Base-by-base conservation (phyloP, 306 rosid genomes). In the Begonia masoniana region DNA sequence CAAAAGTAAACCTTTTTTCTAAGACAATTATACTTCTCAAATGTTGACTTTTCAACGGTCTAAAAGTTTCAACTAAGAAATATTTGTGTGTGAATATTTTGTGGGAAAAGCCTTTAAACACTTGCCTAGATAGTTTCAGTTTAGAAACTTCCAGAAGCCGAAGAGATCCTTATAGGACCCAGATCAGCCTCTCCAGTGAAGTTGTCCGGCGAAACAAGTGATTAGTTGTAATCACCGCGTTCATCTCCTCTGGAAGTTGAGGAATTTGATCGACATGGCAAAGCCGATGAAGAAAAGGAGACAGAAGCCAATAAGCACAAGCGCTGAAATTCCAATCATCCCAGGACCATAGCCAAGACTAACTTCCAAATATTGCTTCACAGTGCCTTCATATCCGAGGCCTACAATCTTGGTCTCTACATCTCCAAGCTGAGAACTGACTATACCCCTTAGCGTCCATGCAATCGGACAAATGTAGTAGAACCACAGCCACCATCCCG, bases 401-500 rank as follows among this genome's bases (percentile, higher is more conserved):
- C 79, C 97, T 7, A 59, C 67, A 21, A 85, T 64, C 47, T 0
- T 55, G 56, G 74, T 71, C 36, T 83, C 84, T 36, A 83, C 82
- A 46, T 91, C 95, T 24, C 97, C 97, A 10, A 91, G 87, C 76
- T 91, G 97, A 46, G 97, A 91, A 13, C 79, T 78, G 57, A 91
- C 63, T 26, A 91, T 69, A 9, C 97, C 97, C 45, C 82, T 73
- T 23, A 91, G 69, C 16, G 97, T 91, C 97, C 97, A 91, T 51
- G 94, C 69, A 71, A 91, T 71, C 1, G 96, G 97, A 65, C 79
- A 81, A 39, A 91, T 74, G 67, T 91, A 83, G 60, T 91, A 85
- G 75, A 83, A 83, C 97, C 97, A 91, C 43, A 85, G 54, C 97
- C 97, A 85, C 94, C 94, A 83, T 52, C 61, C 79, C 0, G 97